Evolutionary conservation across 23 red algal genomes (phyloP).

Genomic region (Porphyridium purpureum): DNA sequence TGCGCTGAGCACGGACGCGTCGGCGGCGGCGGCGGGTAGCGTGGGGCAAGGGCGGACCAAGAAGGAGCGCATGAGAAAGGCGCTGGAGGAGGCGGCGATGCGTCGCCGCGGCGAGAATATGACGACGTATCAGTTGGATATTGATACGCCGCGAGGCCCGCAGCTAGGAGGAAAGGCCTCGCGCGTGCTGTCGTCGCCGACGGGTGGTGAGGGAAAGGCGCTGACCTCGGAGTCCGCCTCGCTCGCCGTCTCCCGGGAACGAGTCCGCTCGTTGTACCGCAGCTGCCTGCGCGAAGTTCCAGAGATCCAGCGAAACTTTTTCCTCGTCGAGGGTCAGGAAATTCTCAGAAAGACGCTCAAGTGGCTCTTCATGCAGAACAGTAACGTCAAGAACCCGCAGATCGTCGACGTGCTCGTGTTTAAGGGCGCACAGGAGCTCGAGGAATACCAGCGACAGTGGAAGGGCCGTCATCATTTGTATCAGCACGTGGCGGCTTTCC

Average conservation of each 20-base stretch:
- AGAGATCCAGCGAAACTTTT: constrained; percentile 62
- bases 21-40: no score
- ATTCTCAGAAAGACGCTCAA: constrained; percentile 24
- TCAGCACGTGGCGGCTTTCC: constrained; percentile 23
- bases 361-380: constrained; percentile 49
- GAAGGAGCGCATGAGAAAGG: no score
- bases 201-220: constrained; percentile 58
- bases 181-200: no score
- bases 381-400: constrained; percentile 33
- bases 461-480: constrained; percentile 77
- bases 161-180: no score
- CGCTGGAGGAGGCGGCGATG: no score
- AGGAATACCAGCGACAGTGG: constrained; percentile 78
- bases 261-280: constrained; percentile 43
- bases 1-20: no score
- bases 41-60: no score
- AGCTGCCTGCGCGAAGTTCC: constrained; percentile 31
- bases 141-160: no score
- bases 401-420: constrained; percentile 88
- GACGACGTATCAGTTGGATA: no score
- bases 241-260: constrained; percentile 25
- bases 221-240: constrained; percentile 38
- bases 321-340: constrained; percentile 35
- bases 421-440: constrained; percentile 71
- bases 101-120: no score